phyloP scores from a whole-genome alignment of 352 stramenopile species.

The Aphanomyces stellatus region DNA sequence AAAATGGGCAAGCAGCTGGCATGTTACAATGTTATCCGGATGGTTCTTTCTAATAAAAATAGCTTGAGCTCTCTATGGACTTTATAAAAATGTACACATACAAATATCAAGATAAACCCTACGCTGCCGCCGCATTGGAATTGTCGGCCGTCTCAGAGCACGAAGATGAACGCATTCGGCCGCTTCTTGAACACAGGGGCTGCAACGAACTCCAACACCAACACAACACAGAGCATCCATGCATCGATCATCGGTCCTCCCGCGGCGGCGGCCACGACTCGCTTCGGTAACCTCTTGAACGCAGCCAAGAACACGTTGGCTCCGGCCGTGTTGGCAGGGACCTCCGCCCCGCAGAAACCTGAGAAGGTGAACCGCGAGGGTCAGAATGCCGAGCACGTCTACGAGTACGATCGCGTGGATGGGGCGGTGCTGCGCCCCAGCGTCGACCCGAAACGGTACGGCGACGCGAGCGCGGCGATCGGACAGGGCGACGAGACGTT shows the following conservation, averaged over 20 bases:
- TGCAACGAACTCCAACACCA: background rate
- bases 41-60: background rate
- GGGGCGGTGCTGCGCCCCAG: slow-evolving; percentile 46
- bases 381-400: slow-evolving; percentile 70
- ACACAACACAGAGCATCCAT: background rate
- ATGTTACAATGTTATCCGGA: background rate
- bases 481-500: slow-evolving; percentile 54
- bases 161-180: slow-evolving; percentile 16
- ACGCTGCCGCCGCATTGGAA: no score
- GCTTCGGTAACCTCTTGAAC: slow-evolving; percentile 6
- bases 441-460: slow-evolving; percentile 63
- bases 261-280: background rate
- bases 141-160: no score
- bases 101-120: background rate
- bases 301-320: background rate
- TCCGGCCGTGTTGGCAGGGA: background rate
- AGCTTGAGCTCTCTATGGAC: background rate
- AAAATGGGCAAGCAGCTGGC: no score
- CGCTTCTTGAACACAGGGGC: slow-evolving; percentile 11
- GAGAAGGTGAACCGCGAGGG: slow-evolving; percentile 31
- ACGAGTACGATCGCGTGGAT: slow-evolving; percentile 78
- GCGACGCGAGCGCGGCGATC: slow-evolving; percentile 44
- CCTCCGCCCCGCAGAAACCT: background rate
- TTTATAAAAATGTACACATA: background rate
- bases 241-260: slow-evolving; percentile 11